These are phyloP conservation scores for Botrytis pseudocinerea DNA, from an alignment of 2,329 filamentous ascomycete genomes.

Conservation along the genomic window DNA sequence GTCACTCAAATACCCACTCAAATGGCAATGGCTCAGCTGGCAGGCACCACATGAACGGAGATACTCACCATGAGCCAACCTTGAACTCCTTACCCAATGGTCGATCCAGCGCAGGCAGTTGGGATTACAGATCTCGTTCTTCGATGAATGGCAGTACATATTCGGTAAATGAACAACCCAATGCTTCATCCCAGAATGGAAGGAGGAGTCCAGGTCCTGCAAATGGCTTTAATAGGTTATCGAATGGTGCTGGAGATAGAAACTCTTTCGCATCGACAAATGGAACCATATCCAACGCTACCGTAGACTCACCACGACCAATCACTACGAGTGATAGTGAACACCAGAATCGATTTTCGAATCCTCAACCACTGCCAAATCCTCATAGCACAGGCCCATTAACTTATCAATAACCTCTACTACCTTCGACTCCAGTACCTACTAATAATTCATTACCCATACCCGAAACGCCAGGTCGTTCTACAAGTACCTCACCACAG, in stretches of 20 bases:
- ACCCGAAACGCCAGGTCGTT: slow-evolving; percentile 30
- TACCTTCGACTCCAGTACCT: slow-evolving; percentile 37
- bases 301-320: slow-evolving; percentile 27
- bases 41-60: slow-evolving; percentile 36
- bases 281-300: slow-evolving; percentile 30
- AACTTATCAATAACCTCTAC: slow-evolving; percentile 38
- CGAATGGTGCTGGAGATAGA: slow-evolving; percentile 34
- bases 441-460: slow-evolving; percentile 33
- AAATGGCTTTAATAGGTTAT: slow-evolving; percentile 33
- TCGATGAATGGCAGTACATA: slow-evolving; percentile 38
- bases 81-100: slow-evolving; percentile 62
- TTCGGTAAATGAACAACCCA: slow-evolving; percentile 37
- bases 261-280: slow-evolving; percentile 38
- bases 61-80: slow-evolving; percentile 47
- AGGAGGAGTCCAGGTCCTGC: slow-evolving; percentile 37
- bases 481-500: slow-evolving; percentile 47
- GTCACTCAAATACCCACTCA: background rate
- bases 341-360: slow-evolving; percentile 27
- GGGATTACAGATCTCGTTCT: slow-evolving; percentile 38
- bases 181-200: slow-evolving; percentile 37
- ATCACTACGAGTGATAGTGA: slow-evolving; percentile 35
- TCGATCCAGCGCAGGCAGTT: slow-evolving; percentile 48
- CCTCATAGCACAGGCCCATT: slow-evolving; percentile 40
- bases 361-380: slow-evolving; percentile 36
- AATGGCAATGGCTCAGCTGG: slow-evolving; percentile 24